Base-by-base conservation (phyloP, 2,329 filamentous ascomycete species). In the Catunica adiposa region DNA sequence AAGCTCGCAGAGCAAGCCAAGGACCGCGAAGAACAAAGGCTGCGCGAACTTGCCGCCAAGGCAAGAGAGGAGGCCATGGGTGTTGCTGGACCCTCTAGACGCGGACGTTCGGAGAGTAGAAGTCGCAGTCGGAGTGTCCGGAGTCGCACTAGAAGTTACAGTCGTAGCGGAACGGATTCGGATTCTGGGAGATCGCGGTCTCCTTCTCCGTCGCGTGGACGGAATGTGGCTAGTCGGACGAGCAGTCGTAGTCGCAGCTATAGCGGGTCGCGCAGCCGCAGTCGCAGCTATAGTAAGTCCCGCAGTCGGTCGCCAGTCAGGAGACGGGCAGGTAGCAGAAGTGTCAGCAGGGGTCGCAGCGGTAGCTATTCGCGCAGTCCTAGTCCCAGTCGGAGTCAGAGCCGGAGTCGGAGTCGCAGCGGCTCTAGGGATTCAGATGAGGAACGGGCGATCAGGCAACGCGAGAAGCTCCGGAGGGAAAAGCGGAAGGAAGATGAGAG, bases 1-100 rank as follows among this genome's bases (percentile, higher is more conserved):
- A 80, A 89, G 56, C 72, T 98, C 56, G 89, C 92, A 2, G 92
- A 98, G 72, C 96, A 96, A 73, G 92, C 97, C 69, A 96, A 96
- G 71, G 73, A 82, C 22, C 83, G 89, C 63, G 96, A 97, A 67
- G 92, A 98, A 67, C 92, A 97, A 3, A 84, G 92, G 64, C 74
- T 98, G 23, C 84, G 92, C 55, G 77, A 83, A 64, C 71, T 98
- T 60, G 92, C 92, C 0, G 88, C 94, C 65, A 89, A 94, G 69
- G 92, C 92, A 3, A 80, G 92, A 56, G 88, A 94, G 64, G 89
- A 96, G 64, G 80, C 83, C 54, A 76, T 76, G 11, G 75, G 70
- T 4, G 42, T 17, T 15, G 54, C 54, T 11, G 38, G 47, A 11
- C 42, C 38, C 0, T 11, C 47, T 5, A 48, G 53, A 25, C 47